Base-by-base conservation (phyloP, 306 rosid genomes). In the Glycine soja region DNA sequence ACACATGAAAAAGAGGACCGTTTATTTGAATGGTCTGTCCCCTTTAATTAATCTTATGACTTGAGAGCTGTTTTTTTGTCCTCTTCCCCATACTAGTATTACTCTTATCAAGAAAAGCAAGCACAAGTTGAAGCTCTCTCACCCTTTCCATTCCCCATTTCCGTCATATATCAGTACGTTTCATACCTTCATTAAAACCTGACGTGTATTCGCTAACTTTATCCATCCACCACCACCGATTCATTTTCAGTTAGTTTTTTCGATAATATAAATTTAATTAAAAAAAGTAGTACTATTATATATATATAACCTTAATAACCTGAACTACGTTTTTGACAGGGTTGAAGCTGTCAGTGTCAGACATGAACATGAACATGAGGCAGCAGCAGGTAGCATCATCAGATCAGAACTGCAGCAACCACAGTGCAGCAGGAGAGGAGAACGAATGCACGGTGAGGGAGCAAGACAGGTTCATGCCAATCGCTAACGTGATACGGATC, bases 391-490 rank as follows among this genome's bases (percentile, higher is more conserved):
- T 6, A 70, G 59, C 43, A 5, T 38, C 30, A 45, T 38, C 16
- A 38, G 72, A 36, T 36, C 40, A 77, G 72, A 61, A 8, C 30
- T 24, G 30, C 80, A 52, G 15, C 36, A 43, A 43, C 36, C 12
- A 80, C 36, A n/a, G 30, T 24, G 30, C 30, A 24, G 30, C 72
- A 13, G n/a, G 42, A 1, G 93, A 81, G 3, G 91, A 90, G 5
- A 87, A 66, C 9, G 97, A 90, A 18, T 93, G 97, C 89, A 90
- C 62, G 3, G 94, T 93, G 53, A 81, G 97, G 40, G 97, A 93
- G 82, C 97, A 93, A 81, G 97, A 93, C 85, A 83, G 97, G 45
- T 93, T 90, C 90, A 93, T 94, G 97, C 98, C 98, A 4, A 94
- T 94, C 2, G 98, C 97, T 6, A 94, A 94, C 36, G 97, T 94